Percentiles rank a stretch among this genome's conserved stretches.
Conservation (phyloP, 2,329 filamentous ascomycete genomes). For the Aureobasidium subglaciale region DNA sequence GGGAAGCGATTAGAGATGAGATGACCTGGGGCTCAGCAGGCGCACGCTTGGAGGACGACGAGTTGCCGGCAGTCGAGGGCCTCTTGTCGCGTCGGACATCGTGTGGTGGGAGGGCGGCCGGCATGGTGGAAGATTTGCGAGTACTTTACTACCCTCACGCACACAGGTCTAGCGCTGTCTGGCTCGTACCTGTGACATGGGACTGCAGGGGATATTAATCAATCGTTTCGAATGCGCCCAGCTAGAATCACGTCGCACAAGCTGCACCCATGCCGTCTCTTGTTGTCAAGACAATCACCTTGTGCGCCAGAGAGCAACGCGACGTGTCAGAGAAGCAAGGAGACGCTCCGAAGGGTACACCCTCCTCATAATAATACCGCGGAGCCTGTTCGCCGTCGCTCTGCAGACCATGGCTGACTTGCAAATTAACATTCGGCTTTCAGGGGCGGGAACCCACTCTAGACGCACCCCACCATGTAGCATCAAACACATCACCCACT, state of each 20-base stretch:
- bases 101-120: not conserved
- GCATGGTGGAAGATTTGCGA: not conserved
- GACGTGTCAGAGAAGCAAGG: too few relatives aligned
- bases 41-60: conserved; percentile 21
- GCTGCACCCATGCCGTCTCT: not conserved
- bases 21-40: conserved; percentile 49
- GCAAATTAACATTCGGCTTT: conserved; percentile 3
- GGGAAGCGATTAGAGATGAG: conserved; percentile 54
- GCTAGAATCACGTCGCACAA: not conserved
- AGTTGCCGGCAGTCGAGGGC: conserved; percentile 27
- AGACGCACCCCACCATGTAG: not conserved
- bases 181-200: conserved; percentile 13
- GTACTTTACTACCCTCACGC: not conserved
- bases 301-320: not conserved
- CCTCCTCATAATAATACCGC: not conserved
- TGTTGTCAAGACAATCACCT: not conserved
- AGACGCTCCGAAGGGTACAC: not conserved
- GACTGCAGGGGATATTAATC: conserved; percentile 1
- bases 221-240: not conserved
- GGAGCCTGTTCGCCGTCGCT: not conserved
- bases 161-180: not conserved
- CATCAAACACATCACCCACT: not conserved
- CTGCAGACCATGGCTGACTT: not conserved
- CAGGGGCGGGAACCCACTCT: not conserved
- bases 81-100: conserved; percentile 9